Evolutionary conservation across 139 green algal genomes (phyloP), one percentile per base, ranked within the genome.

Genomic region (Chlorella sp.): DNA sequence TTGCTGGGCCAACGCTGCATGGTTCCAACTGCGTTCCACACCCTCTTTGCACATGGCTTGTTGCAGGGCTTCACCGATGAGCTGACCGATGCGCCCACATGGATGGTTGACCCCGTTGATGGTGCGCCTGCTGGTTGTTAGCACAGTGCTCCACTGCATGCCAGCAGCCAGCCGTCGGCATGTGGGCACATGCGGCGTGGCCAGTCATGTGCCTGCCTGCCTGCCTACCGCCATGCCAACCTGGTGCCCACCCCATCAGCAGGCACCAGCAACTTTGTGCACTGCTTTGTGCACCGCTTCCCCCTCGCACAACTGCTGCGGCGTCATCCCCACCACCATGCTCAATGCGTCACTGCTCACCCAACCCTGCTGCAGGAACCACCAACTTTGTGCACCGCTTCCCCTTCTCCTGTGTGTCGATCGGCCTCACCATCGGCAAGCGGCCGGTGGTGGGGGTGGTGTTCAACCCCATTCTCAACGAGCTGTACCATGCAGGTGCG

Each of bases 311-410:
- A n/a, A n/a, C n/a, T n/a, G n/a, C n/a, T n/a, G n/a, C n/a, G n/a
- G n/a, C n/a, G n/a, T n/a, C n/a, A n/a, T n/a, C n/a, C n/a, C n/a
- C n/a, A n/a, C n/a, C n/a, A n/a, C n/a, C n/a, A n/a, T n/a, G n/a
- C n/a, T n/a, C n/a, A n/a, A n/a, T n/a, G n/a, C n/a, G n/a, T n/a
- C n/a, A n/a, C n/a, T n/a, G n/a, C n/a, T n/a, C n/a, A n/a, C n/a
- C n/a, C n/a, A n/a, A n/a, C n/a, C 51, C 23, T 1, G 17, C 34
- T 63, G 47, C 97, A 78, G 96, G 97, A 64, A 99, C 98, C 26
- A 99, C 98, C 78, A 99, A 99, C 91, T 99, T 99, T 89, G 98
- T 99, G 72, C 97, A 99, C 86, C 67, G 91, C 62, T 99, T 95
- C 76, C 98, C 98, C 15, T 98, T 98, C 85, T 92, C 94, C 21